These are phyloP conservation scores for Pluteus cervinus DNA, from an alignment of 768 basidiomycete species.

Conservation along the genomic window DNA sequence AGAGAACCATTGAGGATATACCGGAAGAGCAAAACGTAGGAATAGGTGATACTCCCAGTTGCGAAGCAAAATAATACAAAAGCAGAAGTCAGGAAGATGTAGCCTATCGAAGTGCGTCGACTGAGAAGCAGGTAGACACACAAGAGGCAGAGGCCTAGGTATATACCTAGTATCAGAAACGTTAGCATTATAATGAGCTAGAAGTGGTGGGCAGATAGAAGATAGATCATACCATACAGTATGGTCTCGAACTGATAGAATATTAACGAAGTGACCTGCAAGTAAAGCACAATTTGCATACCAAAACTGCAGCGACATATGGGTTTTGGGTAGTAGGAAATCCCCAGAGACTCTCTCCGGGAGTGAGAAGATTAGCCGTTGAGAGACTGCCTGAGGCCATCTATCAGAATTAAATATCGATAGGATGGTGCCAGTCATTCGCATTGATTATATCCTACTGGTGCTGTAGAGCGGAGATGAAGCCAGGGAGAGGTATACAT, in stretches of 20 bases:
- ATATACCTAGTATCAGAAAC: no score
- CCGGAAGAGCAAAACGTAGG: slow-evolving; percentile 8
- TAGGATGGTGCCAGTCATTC: no score
- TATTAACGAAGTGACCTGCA: not conserved
- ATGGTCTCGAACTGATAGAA: slow-evolving; percentile 12
- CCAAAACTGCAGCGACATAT: not conserved
- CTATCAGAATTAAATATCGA: no score
- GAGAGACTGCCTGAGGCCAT: no score
- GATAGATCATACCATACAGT: slow-evolving; percentile 11
- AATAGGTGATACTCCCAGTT: slow-evolving; percentile 12
- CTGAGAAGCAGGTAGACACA: slow-evolving; percentile 6
- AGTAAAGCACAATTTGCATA: not conserved
- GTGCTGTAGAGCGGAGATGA: no score
- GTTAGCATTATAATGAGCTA: not conserved
- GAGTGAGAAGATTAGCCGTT: no score
- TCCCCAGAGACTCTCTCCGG: no score
- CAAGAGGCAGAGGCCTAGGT: slow-evolving; percentile 7
- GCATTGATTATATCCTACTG: no score
- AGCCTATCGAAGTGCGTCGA: slow-evolving; percentile 2
- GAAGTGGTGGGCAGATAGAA: not conserved
- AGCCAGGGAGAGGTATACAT: no score
- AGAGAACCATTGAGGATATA: slow-evolving; percentile 7
- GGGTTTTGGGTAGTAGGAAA: slow-evolving; percentile 1
- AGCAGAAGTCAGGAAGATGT: slow-evolving; percentile 5
- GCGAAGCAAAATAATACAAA: slow-evolving; percentile 11